Evolutionary conservation across 805 yeast species (phyloP).

Genomic region (Monosporozyma aerobia): DNA sequence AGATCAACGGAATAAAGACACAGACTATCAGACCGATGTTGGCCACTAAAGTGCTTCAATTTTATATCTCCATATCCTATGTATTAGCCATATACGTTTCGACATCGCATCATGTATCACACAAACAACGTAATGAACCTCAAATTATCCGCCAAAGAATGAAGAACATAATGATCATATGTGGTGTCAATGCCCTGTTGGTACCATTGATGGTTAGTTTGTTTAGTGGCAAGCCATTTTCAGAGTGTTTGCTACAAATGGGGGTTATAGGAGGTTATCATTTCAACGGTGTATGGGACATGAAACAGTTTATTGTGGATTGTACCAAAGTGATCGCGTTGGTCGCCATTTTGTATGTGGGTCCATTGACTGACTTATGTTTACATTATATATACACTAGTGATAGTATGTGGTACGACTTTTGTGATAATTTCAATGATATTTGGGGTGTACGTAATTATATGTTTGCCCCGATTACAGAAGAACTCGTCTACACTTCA

Average conservation of each 20-base stretch:
- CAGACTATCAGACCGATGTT: background rate
- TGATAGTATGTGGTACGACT: conserved; percentile 2
- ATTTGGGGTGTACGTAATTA: conserved; percentile 29
- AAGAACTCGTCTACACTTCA: conserved; percentile 28
- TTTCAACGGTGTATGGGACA: conserved; percentile 10
- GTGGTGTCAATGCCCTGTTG: conserved; percentile 12
- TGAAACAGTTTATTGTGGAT: conserved; percentile 8
- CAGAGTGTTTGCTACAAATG: conserved; percentile 10
- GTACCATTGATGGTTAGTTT: conserved; percentile 13
- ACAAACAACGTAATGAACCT: conserved; percentile 27
- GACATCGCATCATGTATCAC: conserved; percentile 7
- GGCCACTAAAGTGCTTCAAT: conserved; percentile 3
- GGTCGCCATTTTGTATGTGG: conserved; percentile 17
- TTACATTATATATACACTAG: conserved; percentile 14
- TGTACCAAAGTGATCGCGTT: conserved; percentile 9
- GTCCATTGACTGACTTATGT: conserved; percentile 17
- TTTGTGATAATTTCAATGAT: conserved; percentile 13
- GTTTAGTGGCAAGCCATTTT: conserved; percentile 2
- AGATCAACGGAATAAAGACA: background rate
- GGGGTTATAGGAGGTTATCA: conserved; percentile 22
- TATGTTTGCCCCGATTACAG: conserved; percentile 29
- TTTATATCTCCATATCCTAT: conserved; percentile 23
- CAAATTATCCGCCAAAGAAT: conserved; percentile 20
- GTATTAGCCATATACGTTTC: conserved; percentile 20
- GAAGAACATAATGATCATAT: conserved; percentile 12